These are phyloP conservation scores for Coelastrella sp. DNA, from an alignment of 139 green algal species.

Conservation along the genomic window DNA sequence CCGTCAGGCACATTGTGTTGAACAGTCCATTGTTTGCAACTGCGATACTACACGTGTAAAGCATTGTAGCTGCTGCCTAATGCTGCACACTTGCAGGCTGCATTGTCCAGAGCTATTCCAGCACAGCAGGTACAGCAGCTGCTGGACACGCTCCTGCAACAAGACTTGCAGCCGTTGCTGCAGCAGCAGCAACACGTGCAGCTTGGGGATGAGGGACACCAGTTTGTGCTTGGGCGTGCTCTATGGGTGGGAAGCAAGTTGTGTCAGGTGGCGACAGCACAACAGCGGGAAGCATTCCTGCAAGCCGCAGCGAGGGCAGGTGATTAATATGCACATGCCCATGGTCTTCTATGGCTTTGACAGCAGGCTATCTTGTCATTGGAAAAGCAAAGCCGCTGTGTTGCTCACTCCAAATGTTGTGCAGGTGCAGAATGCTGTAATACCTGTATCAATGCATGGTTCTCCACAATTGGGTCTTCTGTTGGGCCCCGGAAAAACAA, in stretches of 20 bases:
- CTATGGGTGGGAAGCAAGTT: constrained; percentile 13
- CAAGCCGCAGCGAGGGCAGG: constrained; percentile 27
- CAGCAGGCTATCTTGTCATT: too few relatives aligned
- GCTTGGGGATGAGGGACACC: background rate
- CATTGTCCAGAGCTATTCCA: background rate
- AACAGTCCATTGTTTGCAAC: background rate
- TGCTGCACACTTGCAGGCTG: constrained; percentile 4
- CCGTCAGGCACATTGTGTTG: background rate
- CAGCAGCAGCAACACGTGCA: constrained; percentile 5
- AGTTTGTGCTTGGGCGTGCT: constrained; percentile 16
- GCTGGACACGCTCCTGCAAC: constrained; percentile 63
- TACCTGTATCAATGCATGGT: background rate
- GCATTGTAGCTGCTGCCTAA: background rate
- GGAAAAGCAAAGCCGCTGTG: too few relatives aligned
- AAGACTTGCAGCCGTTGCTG: constrained; percentile 67
- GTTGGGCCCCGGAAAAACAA: too few relatives aligned
- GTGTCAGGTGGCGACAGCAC: background rate
- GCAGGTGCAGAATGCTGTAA: background rate
- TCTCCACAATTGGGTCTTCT: too few relatives aligned
- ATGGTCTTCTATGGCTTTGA: background rate
- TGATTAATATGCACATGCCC: background rate
- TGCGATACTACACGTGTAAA: too few relatives aligned
- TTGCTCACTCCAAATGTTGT: too few relatives aligned
- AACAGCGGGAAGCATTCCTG: constrained; percentile 3
- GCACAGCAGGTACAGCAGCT: constrained; percentile 55